A percentile compares a stretch with the other conserved stretches of the same genome.
These are phyloP conservation scores for Albifimbria verrucaria DNA, from an alignment of 2,329 filamentous ascomycete genomes.

Conservation along the genomic window DNA sequence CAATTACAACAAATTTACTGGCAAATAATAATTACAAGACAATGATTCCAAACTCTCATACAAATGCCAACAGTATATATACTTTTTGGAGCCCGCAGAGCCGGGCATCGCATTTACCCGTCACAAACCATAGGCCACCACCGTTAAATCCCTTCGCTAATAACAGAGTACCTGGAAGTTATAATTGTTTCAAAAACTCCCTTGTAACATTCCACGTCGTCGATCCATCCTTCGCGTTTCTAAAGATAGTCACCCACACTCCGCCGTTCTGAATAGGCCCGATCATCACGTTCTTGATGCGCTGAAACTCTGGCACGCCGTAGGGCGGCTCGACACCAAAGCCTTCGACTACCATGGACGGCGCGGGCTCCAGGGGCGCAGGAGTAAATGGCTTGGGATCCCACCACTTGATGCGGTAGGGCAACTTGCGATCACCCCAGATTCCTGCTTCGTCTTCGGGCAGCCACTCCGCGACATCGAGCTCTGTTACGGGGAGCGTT, in stretches of 20 bases:
- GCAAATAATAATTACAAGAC: too few species aligned
- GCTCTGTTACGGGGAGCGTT: neutral
- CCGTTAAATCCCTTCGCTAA: too few species aligned
- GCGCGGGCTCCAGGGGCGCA: slow-evolving; percentile 13
- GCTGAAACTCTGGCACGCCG: slow-evolving; percentile 18
- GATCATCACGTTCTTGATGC: slow-evolving; percentile 28
- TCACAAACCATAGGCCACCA: too few species aligned
- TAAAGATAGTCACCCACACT: slow-evolving; percentile 26
- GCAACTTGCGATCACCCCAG: too few species aligned
- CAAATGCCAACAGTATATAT: too few species aligned
- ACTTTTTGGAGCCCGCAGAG: too few species aligned
- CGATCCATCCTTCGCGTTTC: slow-evolving; percentile 16
- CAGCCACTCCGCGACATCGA: neutral
- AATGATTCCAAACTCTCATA: too few species aligned
- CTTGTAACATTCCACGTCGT: slow-evolving; percentile 24
- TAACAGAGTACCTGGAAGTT: too few species aligned
- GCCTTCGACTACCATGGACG: slow-evolving; percentile 11
- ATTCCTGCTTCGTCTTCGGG: neutral
- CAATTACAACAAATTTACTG: too few species aligned
- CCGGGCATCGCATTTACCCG: too few species aligned
- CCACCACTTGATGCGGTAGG: neutral
- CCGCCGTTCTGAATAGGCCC: slow-evolving; percentile 19
- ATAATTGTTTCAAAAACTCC: slow-evolving; percentile 20
- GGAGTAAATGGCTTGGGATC: neutral
- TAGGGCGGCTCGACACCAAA: slow-evolving; percentile 20